Base-by-base conservation (phyloP, 2,329 filamentous ascomycete species). In the Nigrospora oryzae region DNA sequence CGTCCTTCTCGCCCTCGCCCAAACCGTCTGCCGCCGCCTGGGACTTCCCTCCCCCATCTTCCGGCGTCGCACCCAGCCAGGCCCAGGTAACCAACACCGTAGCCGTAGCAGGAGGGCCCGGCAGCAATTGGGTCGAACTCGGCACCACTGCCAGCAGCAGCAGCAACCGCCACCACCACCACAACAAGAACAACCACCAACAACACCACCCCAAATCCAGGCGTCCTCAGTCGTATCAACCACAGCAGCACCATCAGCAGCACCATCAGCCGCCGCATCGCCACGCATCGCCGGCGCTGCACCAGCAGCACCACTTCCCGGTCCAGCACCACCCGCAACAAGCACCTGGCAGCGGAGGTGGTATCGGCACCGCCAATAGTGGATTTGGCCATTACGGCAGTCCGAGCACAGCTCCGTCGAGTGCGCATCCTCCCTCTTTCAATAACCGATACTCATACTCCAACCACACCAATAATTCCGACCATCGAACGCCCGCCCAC, bases 1-100 rank as follows among this genome's bases (percentile, higher is more conserved):
- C 64, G 53, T 58, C 62, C 41, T 65, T 64, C 43, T 63, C 60
- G 42, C 62, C 57, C 49, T 17, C 49, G 38, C 51, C 55, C 44
- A 49, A 58, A 42, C 46, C 42, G n/a, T 41, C 47, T 36, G 30
- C 61, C 60, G 8, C 51, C 59, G 43, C 56, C 62, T 48, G 54
- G 55, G 45, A 56, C 52, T 33, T 35, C 32, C 36, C 28, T 30
- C 41, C 45, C n/a, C 10, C 37, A 19, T 51, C 17, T 46, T 51
- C 42, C 47, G 43, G 47, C 42, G 49, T 51, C 28, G 56, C 59
- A 12, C 50, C 46, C 31, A 39, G 50, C 32, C 50, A 56, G 17
- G 60, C 60, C 15, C 38, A 40, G 11, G 42, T 19, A 38, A 36
- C 34, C 34, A 37, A 34, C n/a, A 34, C 23, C 38, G 23, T 28